phyloP scores from a whole-genome alignment of 2,329 filamentous ascomycete species.

The Aspergillus flavus region DNA sequence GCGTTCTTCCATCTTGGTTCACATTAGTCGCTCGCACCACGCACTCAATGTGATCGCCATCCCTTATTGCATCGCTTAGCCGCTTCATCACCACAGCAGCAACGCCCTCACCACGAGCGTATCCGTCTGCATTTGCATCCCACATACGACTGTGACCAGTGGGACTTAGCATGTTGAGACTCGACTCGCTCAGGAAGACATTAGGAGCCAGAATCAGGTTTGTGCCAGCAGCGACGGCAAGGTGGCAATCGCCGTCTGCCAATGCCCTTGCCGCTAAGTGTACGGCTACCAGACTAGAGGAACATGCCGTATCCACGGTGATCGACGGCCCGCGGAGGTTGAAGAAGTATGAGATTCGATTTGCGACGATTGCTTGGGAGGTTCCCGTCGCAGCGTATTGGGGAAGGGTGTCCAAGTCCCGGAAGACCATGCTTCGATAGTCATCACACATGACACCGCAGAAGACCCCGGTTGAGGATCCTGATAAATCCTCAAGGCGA shows the following conservation, averaged over 20 bases:
- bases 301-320: too few species aligned
- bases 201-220: too few species aligned
- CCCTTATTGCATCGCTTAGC: conserved; percentile 50
- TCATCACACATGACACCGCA: conserved; percentile 33
- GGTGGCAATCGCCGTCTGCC: too few species aligned
- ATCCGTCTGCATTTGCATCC: conserved; percentile 50
- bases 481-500: conserved; percentile 26
- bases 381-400: conserved; percentile 24
- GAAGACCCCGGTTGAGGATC: conserved; percentile 29
- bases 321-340: too few species aligned
- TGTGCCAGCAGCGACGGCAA: too few species aligned
- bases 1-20: conserved; percentile 41
- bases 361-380: too few species aligned
- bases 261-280: too few species aligned
- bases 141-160: too few species aligned
- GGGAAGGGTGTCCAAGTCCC: conserved; percentile 54
- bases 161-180: too few species aligned
- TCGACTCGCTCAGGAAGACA: too few species aligned
- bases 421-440: conserved; percentile 50
- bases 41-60: conserved; percentile 50
- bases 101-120: conserved; percentile 57
- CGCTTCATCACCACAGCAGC: conserved; percentile 55
- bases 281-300: too few species aligned
- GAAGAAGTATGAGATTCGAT: too few species aligned
- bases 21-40: conserved; percentile 38